phyloP scores from a whole-genome alignment of 2,329 filamentous ascomycete species.

The Ophiostoma novo-ulmi region DNA sequence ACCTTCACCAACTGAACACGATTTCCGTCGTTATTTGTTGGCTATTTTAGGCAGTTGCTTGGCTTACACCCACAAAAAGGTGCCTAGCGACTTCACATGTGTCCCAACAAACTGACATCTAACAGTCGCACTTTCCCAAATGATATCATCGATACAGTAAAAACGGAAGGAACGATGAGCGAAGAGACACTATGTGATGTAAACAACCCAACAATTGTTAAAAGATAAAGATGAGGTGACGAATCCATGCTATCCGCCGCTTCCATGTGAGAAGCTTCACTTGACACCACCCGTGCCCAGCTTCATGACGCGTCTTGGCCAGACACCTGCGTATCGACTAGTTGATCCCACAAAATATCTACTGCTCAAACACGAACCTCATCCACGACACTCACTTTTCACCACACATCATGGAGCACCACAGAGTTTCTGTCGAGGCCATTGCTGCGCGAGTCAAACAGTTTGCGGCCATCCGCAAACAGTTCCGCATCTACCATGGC shows the following conservation, averaged over 20 bases:
- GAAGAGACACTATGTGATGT: not conserved
- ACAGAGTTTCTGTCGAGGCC: not conserved
- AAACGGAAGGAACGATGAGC: not conserved
- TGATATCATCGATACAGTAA: not conserved
- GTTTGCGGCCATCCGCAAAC: constrained; percentile 42
- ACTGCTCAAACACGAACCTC: not conserved
- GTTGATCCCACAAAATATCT: not conserved
- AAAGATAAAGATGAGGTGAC: not conserved
- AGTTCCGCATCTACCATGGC: constrained; percentile 71
- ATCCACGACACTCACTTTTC: not conserved
- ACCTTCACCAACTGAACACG: too few species aligned
- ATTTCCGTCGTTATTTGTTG: not conserved
- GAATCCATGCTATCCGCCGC: not conserved
- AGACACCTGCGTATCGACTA: not conserved
- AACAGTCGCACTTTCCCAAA: not conserved
- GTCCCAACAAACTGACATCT: not conserved
- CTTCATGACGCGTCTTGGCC: not conserved
- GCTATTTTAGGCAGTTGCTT: not conserved
- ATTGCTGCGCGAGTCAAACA: constrained; percentile 34
- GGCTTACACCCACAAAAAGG: not conserved
- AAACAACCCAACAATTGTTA: not conserved
- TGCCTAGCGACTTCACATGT: constrained; percentile 2
- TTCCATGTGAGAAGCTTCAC: not conserved
- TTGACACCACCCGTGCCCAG: not conserved
- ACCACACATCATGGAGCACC: not conserved